Conservation (phyloP, 2,329 filamentous ascomycete species). For the Rhytidhysteron rufulum region DNA sequence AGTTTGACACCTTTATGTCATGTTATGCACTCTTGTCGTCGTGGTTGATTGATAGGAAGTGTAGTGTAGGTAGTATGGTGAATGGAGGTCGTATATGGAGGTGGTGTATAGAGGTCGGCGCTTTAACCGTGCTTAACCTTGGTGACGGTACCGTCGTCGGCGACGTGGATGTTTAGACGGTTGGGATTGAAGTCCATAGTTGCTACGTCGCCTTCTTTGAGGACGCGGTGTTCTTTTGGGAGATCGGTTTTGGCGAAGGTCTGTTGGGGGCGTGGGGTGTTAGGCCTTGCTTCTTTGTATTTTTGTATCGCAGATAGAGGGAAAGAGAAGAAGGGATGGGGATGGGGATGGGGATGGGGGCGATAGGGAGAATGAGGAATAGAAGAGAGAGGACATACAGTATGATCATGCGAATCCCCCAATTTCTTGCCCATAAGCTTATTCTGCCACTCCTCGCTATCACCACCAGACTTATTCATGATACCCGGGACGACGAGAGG, state of each 20-base stretch:
- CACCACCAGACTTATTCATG: slow-evolving; percentile 31
- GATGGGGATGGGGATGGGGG: not conserved
- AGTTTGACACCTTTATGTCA: no score
- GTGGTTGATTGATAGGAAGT: no score
- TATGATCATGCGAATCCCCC: slow-evolving; percentile 43
- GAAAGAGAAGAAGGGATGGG: not conserved
- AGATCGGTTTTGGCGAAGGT: slow-evolving; percentile 50
- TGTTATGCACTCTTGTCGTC: no score
- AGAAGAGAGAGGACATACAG: slow-evolving; percentile 33
- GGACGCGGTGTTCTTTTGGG: slow-evolving; percentile 44
- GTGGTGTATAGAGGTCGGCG: no score
- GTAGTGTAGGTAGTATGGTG: no score
- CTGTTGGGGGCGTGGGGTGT: slow-evolving; percentile 19
- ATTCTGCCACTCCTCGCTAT: slow-evolving; percentile 42
- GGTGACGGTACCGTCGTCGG: slow-evolving; percentile 45
- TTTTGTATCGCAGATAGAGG: not conserved
- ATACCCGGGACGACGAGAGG: slow-evolving; percentile 50
- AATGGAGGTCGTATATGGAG: no score
- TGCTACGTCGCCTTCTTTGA: slow-evolving; percentile 44
- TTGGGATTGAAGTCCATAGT: slow-evolving; percentile 48
- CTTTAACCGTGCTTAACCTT: slow-evolving; percentile 45
- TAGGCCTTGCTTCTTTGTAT: not conserved
- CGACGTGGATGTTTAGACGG: slow-evolving; percentile 48
- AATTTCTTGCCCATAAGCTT: slow-evolving; percentile 52
- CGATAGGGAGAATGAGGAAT: not conserved